Conservation (phyloP, 352 stramenopile species). For the Phytophthora constricta region DNA sequence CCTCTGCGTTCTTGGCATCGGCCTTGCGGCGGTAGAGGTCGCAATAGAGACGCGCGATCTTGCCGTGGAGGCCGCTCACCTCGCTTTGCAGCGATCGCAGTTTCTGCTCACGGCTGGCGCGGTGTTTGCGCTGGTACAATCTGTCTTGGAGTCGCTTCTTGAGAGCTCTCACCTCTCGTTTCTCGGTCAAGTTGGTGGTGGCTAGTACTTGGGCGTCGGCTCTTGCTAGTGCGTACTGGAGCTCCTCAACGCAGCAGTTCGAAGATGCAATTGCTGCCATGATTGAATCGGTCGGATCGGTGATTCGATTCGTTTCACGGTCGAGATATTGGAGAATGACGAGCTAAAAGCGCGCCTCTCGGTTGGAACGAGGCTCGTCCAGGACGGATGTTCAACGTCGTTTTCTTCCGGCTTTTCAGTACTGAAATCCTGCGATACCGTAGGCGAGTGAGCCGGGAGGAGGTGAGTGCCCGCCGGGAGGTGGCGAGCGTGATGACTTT, state of each 20-base stretch:
- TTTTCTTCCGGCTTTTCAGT: not conserved
- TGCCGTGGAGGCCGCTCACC: not conserved
- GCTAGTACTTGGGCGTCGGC: constrained; percentile 24
- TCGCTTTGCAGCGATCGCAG: constrained; percentile 17
- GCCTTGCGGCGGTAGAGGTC: constrained; percentile 26
- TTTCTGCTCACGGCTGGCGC: constrained; percentile 40
- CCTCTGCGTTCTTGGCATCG: constrained; percentile 5
- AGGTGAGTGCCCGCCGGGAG: too few species aligned
- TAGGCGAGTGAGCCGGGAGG: too few species aligned
- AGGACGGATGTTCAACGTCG: not conserved
- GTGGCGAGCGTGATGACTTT: too few species aligned
- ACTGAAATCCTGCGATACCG: not conserved
- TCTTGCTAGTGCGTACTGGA: constrained; percentile 11
- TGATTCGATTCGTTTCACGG: not conserved
- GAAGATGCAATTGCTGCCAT: constrained; percentile 15
- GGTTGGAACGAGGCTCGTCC: not conserved
- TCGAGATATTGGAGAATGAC: not conserved
- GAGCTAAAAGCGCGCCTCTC: not conserved
- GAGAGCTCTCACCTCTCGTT: constrained; percentile 15
- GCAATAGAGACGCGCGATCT: constrained; percentile 37
- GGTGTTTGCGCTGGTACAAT: constrained; percentile 47
- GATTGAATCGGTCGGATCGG: not conserved
- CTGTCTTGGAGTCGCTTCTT: constrained; percentile 44
- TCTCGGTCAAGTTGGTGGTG: constrained; percentile 24
- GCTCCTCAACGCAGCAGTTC: constrained; percentile 22